These are phyloP conservation scores for Viola pubescens DNA, from an alignment of 441 rosid genomes.

Conservation along the genomic window DNA sequence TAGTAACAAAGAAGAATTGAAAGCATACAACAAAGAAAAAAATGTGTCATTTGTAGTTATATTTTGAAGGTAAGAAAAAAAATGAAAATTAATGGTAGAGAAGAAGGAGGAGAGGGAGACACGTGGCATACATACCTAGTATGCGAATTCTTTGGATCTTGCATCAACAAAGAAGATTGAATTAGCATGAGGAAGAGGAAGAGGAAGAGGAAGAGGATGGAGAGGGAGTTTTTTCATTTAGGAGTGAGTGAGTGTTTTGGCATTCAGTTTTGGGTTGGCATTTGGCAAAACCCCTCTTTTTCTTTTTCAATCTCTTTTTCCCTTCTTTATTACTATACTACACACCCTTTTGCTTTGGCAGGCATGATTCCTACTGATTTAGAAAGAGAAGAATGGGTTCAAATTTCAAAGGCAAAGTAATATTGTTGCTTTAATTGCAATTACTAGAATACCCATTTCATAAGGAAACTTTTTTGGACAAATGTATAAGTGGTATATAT, in stretches of 20 bases:
- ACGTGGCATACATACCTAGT: conserved; percentile 60
- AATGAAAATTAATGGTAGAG: background rate
- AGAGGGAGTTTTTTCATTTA: conserved; percentile 23
- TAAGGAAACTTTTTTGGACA: too few relatives aligned
- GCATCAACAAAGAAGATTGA: conserved; percentile 52
- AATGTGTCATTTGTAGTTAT: too few relatives aligned
- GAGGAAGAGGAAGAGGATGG: conserved; percentile 22
- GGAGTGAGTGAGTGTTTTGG: conserved; percentile 2
- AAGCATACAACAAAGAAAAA: background rate
- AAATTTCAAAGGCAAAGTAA: conserved; percentile 35
- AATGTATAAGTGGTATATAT: too few relatives aligned
- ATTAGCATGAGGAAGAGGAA: conserved; percentile 14
- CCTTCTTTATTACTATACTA: conserved; percentile 34
- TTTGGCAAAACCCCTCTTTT: conserved; percentile 30
- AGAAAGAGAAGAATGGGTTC: conserved; percentile 23
- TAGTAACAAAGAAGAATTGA: background rate
- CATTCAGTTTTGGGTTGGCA: conserved; percentile 35
- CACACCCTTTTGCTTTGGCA: conserved; percentile 43
- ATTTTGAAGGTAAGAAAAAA: background rate
- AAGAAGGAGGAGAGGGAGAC: conserved; percentile 1
- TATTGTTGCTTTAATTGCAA: conserved; percentile 38
- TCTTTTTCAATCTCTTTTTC: conserved; percentile 12
- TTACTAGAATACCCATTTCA: conserved; percentile 29
- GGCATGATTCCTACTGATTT: conserved; percentile 28
- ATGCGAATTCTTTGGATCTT: conserved; percentile 59